Evolutionary conservation across 1,284 basidiomycete species (phyloP).

Genomic region (Peniophora sp.): DNA sequence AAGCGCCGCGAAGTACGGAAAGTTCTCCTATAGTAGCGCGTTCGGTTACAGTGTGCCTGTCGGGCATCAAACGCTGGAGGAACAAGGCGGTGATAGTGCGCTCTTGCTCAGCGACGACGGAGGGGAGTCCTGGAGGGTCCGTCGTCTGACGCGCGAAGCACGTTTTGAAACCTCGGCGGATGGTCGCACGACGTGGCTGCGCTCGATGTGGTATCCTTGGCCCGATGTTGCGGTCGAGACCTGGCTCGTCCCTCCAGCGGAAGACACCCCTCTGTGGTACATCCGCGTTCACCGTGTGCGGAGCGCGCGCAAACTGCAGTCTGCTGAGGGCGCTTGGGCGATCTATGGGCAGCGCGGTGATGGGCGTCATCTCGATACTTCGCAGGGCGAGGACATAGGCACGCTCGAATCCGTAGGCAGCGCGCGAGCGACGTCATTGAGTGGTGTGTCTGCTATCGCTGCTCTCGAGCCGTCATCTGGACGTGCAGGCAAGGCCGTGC

Average conservation of each 20-base stretch:
- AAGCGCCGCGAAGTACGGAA: conserved; percentile 72
- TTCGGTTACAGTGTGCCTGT: conserved; percentile 74
- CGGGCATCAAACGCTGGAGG: conserved; percentile 61
- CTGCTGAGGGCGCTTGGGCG: conserved; percentile 67
- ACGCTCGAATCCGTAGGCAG: conserved; percentile 33
- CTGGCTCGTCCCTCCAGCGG: conserved; percentile 60
- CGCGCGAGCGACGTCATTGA: conserved; percentile 49
- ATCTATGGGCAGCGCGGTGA: conserved; percentile 63
- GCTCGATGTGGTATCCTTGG: conserved; percentile 71
- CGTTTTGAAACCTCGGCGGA: conserved; percentile 38
- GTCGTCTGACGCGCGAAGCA: conserved; percentile 56
- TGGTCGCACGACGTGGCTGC: conserved; percentile 37
- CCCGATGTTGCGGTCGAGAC: conserved; percentile 67
- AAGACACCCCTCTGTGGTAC: conserved; percentile 56
- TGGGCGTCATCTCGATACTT: conserved; percentile 48
- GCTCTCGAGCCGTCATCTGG: conserved; percentile 32
- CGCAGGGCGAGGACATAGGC: conserved; percentile 34
- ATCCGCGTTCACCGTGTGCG: conserved; percentile 59
- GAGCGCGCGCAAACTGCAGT: conserved; percentile 39
- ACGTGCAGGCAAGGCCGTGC: conserved; percentile 39
- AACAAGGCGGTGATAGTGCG: conserved; percentile 62
- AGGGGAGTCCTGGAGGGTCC: conserved; percentile 66
- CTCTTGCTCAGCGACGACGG: conserved; percentile 61
- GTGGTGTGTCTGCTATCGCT: conserved; percentile 56
- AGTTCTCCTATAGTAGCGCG: conserved; percentile 65